Evolutionary conservation across 805 yeast genomes (phyloP).

Genomic region (Dipodascus geniculatus): DNA sequence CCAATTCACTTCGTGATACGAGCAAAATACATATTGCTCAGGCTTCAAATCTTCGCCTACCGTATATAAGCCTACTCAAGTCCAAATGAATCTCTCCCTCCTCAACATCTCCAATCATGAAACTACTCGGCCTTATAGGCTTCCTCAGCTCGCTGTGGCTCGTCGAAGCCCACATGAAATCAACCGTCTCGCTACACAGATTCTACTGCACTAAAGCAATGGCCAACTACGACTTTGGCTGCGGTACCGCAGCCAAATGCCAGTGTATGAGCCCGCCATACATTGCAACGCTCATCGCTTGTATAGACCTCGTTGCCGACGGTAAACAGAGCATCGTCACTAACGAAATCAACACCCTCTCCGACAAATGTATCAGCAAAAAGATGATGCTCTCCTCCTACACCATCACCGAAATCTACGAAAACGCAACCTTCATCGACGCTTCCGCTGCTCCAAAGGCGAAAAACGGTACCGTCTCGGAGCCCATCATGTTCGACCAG

Average conservation of each 20-base stretch:
- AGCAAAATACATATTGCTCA: no score
- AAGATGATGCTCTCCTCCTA: not conserved
- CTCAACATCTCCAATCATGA: no score
- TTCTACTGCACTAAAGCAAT: not conserved
- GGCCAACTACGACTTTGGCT: not conserved
- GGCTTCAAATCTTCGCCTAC: no score
- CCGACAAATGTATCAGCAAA: not conserved
- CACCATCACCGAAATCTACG: constrained; percentile 3
- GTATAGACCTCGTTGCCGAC: not conserved
- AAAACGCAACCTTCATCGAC: constrained; percentile 4
- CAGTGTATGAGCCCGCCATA: not conserved
- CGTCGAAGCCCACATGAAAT: not conserved
- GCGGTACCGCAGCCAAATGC: not conserved
- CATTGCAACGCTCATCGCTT: not conserved
- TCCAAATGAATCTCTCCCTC: no score
- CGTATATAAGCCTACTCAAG: no score
- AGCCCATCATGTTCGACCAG: not conserved
- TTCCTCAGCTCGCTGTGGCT: not conserved
- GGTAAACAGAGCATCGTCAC: not conserved
- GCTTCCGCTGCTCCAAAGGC: constrained; percentile 3
- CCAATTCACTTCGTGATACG: no score
- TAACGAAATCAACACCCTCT: not conserved
- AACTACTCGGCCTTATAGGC: not conserved
- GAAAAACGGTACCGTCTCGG: not conserved
- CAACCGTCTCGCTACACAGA: not conserved